phyloP scores from a whole-genome alignment of 345 rosid genomes.

The Populus alba region DNA sequence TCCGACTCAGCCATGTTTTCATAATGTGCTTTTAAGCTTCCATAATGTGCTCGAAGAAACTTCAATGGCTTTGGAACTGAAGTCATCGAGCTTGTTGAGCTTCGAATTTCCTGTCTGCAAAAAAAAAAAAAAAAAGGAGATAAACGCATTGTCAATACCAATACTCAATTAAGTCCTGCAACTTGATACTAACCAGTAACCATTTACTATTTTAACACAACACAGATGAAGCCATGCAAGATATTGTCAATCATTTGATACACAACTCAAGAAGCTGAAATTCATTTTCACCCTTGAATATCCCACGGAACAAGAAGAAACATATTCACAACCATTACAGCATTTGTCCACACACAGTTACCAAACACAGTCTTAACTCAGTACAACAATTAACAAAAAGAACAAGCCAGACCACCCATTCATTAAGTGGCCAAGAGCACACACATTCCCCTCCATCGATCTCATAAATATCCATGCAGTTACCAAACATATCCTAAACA shows the following conservation, averaged over 20 bases:
- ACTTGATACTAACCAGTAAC: neutral
- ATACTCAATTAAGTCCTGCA: neutral
- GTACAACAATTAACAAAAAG: neutral
- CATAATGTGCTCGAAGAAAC: slow-evolving; percentile 97
- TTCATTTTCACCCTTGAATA: neutral
- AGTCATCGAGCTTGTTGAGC: slow-evolving; percentile 95
- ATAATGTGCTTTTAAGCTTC: slow-evolving; percentile 67
- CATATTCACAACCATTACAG: neutral
- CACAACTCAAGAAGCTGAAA: neutral
- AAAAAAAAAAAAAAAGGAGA: neutral
- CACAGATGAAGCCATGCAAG: neutral
- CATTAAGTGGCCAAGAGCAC: neutral
- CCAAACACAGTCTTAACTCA: neutral
- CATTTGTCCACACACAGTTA: neutral
- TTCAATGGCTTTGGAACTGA: slow-evolving; percentile 96
- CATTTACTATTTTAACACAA: neutral
- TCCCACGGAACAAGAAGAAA: neutral
- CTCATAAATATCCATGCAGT: too few species aligned
- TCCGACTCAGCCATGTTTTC: slow-evolving; percentile 63
- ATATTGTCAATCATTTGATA: neutral
- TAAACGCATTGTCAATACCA: neutral
- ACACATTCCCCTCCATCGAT: neutral
- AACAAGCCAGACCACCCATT: neutral
- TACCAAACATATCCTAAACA: too few species aligned
- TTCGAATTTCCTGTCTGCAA: slow-evolving; percentile 83